phyloP scores from a whole-genome alignment of 495 filamentous ascomycete genomes.

The Geoglossum glabrum region DNA sequence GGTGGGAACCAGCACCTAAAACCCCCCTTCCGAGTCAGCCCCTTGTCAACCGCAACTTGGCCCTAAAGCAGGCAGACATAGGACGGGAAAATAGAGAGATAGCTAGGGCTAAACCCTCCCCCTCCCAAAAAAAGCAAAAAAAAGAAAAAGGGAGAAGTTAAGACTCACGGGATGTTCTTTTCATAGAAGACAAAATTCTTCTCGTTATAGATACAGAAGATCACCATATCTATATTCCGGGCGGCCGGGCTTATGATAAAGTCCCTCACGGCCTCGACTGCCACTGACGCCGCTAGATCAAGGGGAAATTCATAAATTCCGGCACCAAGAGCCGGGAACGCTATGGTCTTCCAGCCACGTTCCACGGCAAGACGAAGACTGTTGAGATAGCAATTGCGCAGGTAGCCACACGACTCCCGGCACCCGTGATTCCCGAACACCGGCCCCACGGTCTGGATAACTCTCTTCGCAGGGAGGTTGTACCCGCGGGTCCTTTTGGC shows the following conservation, averaged over 20 bases:
- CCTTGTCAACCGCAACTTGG: too few species aligned
- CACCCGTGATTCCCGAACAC: slow-evolving; percentile 40
- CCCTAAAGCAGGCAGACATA: too few species aligned
- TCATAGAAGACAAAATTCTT: slow-evolving; percentile 63
- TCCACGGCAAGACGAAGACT: slow-evolving; percentile 52
- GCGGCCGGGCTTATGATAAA: slow-evolving; percentile 43
- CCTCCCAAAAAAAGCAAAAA: not conserved
- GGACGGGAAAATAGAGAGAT: too few species aligned
- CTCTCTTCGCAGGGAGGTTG: slow-evolving; percentile 47
- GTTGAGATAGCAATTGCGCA: slow-evolving; percentile 54
- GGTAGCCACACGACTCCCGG: slow-evolving; percentile 23
- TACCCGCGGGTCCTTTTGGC: slow-evolving; percentile 74
- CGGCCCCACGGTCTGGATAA: slow-evolving; percentile 86
- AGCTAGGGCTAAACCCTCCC: not conserved
- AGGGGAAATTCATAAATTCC: slow-evolving; percentile 82
- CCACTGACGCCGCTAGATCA: slow-evolving; percentile 43
- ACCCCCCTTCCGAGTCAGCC: too few species aligned
- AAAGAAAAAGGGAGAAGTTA: not conserved
- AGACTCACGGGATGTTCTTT: slow-evolving; percentile 47
- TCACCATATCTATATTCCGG: slow-evolving; percentile 41
- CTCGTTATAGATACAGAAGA: slow-evolving; percentile 61
- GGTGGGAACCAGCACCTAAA: too few species aligned
- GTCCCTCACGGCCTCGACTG: slow-evolving; percentile 42
- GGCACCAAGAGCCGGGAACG: slow-evolving; percentile 69
- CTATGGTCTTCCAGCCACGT: slow-evolving; percentile 45